Conservation (phyloP, 805 yeast species). For the Zygotorulaspora danielsina region DNA sequence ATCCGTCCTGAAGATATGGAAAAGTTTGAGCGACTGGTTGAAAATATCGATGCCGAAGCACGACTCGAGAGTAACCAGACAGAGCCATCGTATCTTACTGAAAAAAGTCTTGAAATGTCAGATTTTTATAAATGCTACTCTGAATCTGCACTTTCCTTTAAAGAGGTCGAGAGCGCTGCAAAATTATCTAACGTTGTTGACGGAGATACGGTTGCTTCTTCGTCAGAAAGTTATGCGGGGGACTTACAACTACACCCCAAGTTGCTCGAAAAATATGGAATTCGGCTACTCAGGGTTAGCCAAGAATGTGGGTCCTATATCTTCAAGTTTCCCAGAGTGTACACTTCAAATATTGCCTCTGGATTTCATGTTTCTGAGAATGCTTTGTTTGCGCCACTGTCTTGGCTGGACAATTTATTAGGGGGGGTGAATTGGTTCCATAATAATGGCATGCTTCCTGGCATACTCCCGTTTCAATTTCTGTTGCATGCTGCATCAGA, state of each 20-base stretch:
- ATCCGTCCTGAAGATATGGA: constrained; percentile 53
- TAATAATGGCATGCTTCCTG: constrained; percentile 47
- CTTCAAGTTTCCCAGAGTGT: constrained; percentile 53
- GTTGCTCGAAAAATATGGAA: constrained; percentile 44
- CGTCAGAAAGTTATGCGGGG: constrained; percentile 6
- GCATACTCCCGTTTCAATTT: constrained; percentile 48
- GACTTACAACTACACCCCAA: constrained; percentile 37
- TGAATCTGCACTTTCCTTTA: constrained; percentile 17
- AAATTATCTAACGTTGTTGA: constrained; percentile 18
- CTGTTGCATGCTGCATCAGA: constrained; percentile 43
- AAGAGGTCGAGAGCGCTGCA: too few species aligned
- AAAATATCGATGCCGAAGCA: background rate
- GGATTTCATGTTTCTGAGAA: constrained; percentile 57
- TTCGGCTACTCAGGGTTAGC: constrained; percentile 43
- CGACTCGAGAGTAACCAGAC: background rate
- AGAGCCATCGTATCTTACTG: background rate
- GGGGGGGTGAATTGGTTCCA: constrained; percentile 51
- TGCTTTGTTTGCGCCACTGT: constrained; percentile 50
- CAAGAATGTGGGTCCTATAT: constrained; percentile 62
- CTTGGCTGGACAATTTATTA: constrained; percentile 50
- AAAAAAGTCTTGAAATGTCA: constrained; percentile 25
- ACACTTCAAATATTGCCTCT: constrained; percentile 46
- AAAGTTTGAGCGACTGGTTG: constrained; percentile 46
- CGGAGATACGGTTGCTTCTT: constrained; percentile 6
- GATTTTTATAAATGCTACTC: constrained; percentile 56